Evolutionary conservation across 352 stramenopile genomes (phyloP).

Genomic region (Blastocystis sp.): DNA sequence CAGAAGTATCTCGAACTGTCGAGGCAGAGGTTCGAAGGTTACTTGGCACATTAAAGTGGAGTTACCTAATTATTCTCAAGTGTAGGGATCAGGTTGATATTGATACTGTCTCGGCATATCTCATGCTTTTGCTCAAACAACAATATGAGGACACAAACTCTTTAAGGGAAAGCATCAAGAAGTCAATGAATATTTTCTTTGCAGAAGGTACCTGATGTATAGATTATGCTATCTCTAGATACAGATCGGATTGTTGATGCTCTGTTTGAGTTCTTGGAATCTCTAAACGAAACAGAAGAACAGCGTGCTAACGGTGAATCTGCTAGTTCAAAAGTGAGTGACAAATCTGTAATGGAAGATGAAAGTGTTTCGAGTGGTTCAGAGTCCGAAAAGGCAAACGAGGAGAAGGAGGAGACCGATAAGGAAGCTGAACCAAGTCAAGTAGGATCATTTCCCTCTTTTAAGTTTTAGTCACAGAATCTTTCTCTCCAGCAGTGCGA

Average conservation of each 20-base stretch:
- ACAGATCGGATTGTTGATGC: conserved; percentile 34
- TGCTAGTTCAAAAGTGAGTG: background rate
- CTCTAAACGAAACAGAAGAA: background rate
- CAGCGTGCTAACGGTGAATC: background rate
- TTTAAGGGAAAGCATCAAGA: background rate
- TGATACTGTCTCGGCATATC: background rate
- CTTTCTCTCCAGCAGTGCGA: background rate
- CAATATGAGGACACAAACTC: background rate
- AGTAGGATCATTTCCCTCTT: background rate
- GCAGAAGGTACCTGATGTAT: background rate
- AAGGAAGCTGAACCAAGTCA: background rate
- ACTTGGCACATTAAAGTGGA: background rate
- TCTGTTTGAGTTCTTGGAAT: conserved; percentile 23
- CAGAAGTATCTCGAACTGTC: background rate
- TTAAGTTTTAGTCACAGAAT: background rate
- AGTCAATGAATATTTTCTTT: background rate
- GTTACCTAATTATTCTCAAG: background rate
- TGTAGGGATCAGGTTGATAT: background rate
- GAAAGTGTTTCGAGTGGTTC: background rate
- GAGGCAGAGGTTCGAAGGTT: background rate
- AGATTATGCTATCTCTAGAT: background rate
- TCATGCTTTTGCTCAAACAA: conserved; percentile 37
- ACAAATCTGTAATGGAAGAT: background rate
- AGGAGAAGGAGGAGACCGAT: background rate
- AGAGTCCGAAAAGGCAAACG: background rate